phyloP scores from a whole-genome alignment of 2,329 filamentous ascomycete genomes.

The Microdochium bolleyi region DNA sequence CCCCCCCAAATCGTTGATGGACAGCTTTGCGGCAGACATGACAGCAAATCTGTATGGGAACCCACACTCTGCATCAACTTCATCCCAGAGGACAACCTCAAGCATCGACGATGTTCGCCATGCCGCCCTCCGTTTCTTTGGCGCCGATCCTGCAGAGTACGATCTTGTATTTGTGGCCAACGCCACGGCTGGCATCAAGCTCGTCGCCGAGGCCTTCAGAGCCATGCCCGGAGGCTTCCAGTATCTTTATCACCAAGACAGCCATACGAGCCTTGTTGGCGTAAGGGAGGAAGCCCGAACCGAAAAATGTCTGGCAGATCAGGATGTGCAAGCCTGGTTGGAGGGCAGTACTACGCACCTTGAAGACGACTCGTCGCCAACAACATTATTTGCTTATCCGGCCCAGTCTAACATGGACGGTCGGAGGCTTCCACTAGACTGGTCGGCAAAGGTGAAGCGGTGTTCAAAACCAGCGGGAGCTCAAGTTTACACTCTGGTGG shows the following conservation, averaged over 20 bases:
- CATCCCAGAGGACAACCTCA: conserved; percentile 69
- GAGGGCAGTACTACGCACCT: conserved; percentile 22
- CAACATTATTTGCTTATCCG: conserved; percentile 66
- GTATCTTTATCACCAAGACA: conserved; percentile 76
- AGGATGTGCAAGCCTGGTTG: conserved; percentile 59
- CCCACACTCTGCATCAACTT: conserved; percentile 77
- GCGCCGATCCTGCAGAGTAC: conserved; percentile 72
- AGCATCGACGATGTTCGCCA: conserved; percentile 71
- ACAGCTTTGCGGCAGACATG: conserved; percentile 73
- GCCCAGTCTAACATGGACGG: conserved; percentile 94
- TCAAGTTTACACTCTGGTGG: conserved; percentile 61
- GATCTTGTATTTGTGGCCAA: conserved; percentile 66
- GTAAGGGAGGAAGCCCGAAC: conserved; percentile 61
- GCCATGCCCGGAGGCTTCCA: conserved; percentile 62
- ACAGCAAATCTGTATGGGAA: conserved; percentile 77
- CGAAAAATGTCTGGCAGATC: conserved; percentile 60
- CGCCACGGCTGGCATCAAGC: conserved; percentile 54
- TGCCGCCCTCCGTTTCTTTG: conserved; percentile 66
- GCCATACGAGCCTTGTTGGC: conserved; percentile 83
- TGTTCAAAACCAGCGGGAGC: not conserved
- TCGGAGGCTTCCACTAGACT: conserved; percentile 61
- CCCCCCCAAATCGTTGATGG: conserved; percentile 73
- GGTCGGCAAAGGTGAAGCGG: conserved; percentile 46
- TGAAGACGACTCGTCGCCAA: conserved; percentile 11
- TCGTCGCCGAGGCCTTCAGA: conserved; percentile 65